Conservation (phyloP, 2,329 filamentous ascomycete species). For the Parastagonospora nodorum region DNA sequence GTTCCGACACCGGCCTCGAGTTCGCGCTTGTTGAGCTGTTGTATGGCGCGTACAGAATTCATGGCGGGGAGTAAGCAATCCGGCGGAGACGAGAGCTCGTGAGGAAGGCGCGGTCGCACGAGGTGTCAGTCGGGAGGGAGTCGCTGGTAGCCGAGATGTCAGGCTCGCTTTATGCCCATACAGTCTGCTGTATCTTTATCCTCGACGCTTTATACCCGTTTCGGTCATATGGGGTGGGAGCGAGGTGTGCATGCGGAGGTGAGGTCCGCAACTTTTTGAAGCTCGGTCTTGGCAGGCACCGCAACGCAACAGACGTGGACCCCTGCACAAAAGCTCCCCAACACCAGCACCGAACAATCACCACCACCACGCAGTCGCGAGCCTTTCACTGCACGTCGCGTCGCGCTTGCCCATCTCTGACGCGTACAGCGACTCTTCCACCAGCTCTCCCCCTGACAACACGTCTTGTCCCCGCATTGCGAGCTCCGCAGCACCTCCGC, state of each 20-base stretch:
- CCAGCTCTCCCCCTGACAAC: background rate
- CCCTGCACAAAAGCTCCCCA: conserved; percentile 38
- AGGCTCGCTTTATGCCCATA: too few species aligned
- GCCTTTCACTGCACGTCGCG: conserved; percentile 16
- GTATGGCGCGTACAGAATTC: conserved; percentile 93
- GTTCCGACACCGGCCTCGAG: conserved; percentile 86
- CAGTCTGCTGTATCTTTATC: too few species aligned
- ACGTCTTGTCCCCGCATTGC: conserved; percentile 4
- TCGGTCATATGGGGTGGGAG: background rate
- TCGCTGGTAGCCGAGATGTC: too few species aligned
- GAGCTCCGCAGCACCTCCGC: conserved; percentile 33
- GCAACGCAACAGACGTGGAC: conserved; percentile 10
- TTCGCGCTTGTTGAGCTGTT: conserved; percentile 91
- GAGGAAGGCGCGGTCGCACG: conserved; percentile 8
- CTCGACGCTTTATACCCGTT: background rate
- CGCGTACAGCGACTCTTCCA: background rate
- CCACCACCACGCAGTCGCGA: conserved; percentile 21
- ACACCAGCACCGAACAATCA: conserved; percentile 22
- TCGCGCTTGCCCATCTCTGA: conserved; percentile 6
- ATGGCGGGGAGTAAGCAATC: conserved; percentile 57
- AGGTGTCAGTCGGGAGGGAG: background rate
- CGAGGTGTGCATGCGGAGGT: conserved; percentile 1
- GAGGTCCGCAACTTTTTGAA: conserved; percentile 22
- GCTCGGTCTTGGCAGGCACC: conserved; percentile 35
- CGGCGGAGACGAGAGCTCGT: conserved; percentile 3